Conservation (phyloP, 1,284 basidiomycete genomes). For the Tilletia walkeri region DNA sequence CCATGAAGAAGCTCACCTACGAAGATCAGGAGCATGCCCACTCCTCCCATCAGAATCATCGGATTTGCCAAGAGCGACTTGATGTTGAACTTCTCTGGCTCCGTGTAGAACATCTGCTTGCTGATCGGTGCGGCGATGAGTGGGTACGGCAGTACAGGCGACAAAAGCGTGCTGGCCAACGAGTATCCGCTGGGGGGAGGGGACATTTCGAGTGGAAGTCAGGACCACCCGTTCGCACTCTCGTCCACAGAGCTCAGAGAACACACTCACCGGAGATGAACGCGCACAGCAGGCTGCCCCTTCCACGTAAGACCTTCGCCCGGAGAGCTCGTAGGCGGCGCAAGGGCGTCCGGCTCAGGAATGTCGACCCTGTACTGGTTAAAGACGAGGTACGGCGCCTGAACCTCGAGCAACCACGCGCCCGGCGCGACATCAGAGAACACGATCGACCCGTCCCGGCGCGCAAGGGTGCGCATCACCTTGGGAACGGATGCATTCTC, state of each 20-base stretch:
- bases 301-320: neutral
- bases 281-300: slow-evolving; percentile 3
- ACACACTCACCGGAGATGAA: slow-evolving; percentile 11
- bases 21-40: slow-evolving; percentile 19
- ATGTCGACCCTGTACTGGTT: slow-evolving; percentile 36
- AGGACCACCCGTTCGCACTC: slow-evolving; percentile 2
- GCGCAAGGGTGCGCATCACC: slow-evolving; percentile 24
- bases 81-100: slow-evolving; percentile 22
- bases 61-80: slow-evolving; percentile 20
- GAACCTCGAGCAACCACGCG: slow-evolving; percentile 32
- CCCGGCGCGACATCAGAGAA: slow-evolving; percentile 34
- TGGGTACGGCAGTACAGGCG: slow-evolving; percentile 13
- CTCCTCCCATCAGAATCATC: slow-evolving; percentile 24
- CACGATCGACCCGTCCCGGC: slow-evolving; percentile 36
- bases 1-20: slow-evolving; percentile 16
- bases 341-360: slow-evolving; percentile 19
- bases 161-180: slow-evolving; percentile 3
- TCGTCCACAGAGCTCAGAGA: neutral
- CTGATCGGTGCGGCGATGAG: slow-evolving; percentile 12
- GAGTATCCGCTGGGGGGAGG: neutral
- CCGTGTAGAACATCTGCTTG: slow-evolving; percentile 20
- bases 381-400: slow-evolving; percentile 30
- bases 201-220: too few species aligned
- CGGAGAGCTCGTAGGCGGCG: slow-evolving; percentile 22
- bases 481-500: neutral